Evolutionary conservation across 129 eudicot genomes (phyloP), one percentile per base, ranked within the genome.

Genomic region (Arctium lappa): DNA sequence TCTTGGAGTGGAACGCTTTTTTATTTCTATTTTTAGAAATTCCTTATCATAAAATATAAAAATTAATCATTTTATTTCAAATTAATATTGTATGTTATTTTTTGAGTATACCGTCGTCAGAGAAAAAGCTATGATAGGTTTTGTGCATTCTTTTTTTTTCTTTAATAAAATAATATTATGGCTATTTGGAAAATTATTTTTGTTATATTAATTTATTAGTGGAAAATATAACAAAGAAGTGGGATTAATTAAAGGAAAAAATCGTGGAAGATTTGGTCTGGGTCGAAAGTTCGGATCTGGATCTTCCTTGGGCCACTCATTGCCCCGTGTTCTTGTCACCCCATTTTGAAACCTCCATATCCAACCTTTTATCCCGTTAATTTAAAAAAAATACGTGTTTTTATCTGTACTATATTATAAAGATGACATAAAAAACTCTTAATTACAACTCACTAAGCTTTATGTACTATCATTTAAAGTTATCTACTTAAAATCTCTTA

Each of bases 241-340:
- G 44, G 11, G 65, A 8, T 76, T 66, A 48, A 82, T 42, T 16
- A 68, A 66, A 32, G 7, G 48, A 53, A 84, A 39, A 71, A 37
- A 83, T 84, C 86, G 7, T 73, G 71, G 87, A 84, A 84, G 87
- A 84, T 84, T 72, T 72, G 83, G 48, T 73, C 63, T 79, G 87
- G 84, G 87, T 84, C 80, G 84, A 74, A 84, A 79, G 79, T 65
- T 73, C 87, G 87, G 77, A 84, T 79, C 75, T 37, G 87, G 87
- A 79, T 84, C 80, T 84, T 84, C 73, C 87, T 84, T 73, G 87
- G 76, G 80, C 76, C 56, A 31, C 65, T 65, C 72, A 84, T 65
- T 31, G 79, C 82, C 86, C 44, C 78, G 79, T 77, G 73, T 48
- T 80, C 34, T 69, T 84, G 80, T 84, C 84, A 84, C 76, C 80